Evolutionary conservation across 495 filamentous ascomycete species (phyloP), one percentile per base, ranked within the genome.

Genomic region (Trichoderma erinaceum): DNA sequence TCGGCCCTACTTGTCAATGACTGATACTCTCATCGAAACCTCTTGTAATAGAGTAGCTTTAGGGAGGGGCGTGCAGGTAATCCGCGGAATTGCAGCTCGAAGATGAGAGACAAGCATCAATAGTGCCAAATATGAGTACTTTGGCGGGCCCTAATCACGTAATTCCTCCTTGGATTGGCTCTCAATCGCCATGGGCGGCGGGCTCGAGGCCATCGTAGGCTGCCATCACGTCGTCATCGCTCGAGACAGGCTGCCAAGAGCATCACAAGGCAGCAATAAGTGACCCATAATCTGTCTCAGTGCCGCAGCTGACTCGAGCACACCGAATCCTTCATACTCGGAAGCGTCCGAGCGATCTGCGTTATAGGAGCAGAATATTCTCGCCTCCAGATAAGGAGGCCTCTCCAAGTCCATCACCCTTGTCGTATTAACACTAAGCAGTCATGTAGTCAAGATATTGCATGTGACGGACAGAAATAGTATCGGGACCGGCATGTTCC

Each of bases 91-190:
- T 21, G 10, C 48, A 11, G 4, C 18, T 52, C n/a, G 21, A 52
- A 0, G n/a, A 52, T 52, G 48, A 52, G 21, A 52, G 48, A 52
- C n/a, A 25, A 21, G 8, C 18, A 23, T 52, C 48, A 52, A 52
- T 52, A 52, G 48, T 21, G 48, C n/a, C 48, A 52, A 52, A 52
- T 52, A n/a, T 52, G 10, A 48, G 44, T 48, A 48, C 44, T 6
- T n/a, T 18, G n/a, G 4, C 44, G 0, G n/a, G 21, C 21, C 48
- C n/a, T 1, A 52, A 52, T 21, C 48, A 52, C 0, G 8, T 18
- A 23, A 2, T 11, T 23, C 18, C 3, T 52, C n/a, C 4, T 7
- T n/a, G 10, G 25, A 21, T 18, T n/a, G n/a, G 16, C 48, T 11
- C n/a, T 23, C 5, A 23, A 52, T 21, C 3, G 48, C 48, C 48